These are phyloP conservation scores for Tolypocladium tundrense DNA, from an alignment of 2,329 filamentous ascomycete genomes.

Conservation along the genomic window DNA sequence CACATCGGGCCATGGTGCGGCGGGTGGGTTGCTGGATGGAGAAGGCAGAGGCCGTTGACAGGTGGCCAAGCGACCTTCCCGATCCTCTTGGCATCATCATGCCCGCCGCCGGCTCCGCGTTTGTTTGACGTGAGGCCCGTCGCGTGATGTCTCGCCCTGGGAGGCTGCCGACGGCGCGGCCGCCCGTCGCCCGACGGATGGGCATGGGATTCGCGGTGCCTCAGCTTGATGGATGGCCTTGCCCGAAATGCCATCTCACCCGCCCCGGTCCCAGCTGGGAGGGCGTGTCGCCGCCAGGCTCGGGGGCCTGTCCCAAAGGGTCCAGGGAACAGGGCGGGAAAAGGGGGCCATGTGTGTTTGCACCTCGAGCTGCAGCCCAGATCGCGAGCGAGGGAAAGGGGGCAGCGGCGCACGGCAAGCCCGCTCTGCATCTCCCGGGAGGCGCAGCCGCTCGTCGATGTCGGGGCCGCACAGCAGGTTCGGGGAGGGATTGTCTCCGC, in stretches of 20 bases:
- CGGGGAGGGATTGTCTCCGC: background rate
- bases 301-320: background rate
- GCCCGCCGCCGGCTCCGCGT: background rate
- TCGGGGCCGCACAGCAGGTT: background rate
- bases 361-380: background rate
- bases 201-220: background rate
- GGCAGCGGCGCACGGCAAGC: background rate
- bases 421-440: background rate
- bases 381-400: background rate
- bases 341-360: background rate
- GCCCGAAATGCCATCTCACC: background rate
- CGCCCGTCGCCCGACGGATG: background rate
- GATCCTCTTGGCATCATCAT: background rate
- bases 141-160: background rate
- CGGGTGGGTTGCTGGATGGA: background rate
- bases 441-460: background rate
- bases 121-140: background rate
- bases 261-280: background rate
- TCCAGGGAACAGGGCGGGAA: background rate
- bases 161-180: background rate
- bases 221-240: background rate
- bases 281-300: background rate
- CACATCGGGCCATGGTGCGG: background rate
- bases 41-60: background rate
- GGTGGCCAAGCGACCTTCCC: background rate